Evolutionary conservation across 306 rosid genomes (phyloP).

Genomic region (Prunus mira): DNA sequence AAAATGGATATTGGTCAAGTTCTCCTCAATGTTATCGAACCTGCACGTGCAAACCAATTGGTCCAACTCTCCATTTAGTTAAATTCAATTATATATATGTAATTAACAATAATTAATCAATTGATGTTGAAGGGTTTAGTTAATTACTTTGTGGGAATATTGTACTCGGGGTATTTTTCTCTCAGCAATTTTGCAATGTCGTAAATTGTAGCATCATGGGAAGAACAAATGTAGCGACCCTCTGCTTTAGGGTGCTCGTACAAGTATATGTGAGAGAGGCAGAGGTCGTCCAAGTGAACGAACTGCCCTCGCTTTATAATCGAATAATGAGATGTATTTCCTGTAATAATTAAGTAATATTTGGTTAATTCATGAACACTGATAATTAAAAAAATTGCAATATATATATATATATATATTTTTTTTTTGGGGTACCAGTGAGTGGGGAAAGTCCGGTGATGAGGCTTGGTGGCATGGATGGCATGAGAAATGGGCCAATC

Average conservation of each 20-base stretch:
- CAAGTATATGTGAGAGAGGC: constrained; percentile 56
- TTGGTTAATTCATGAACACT: neutral
- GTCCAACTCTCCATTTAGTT: neutral
- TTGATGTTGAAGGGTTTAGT: neutral
- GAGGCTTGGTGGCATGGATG: constrained; percentile 73
- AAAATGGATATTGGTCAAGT: constrained; percentile 46
- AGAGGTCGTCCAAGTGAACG: constrained; percentile 70
- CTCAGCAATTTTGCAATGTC: constrained; percentile 49
- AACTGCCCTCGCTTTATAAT: constrained; percentile 64
- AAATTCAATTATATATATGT: no score
- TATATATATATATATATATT: accelerated
- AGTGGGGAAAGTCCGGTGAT: constrained; percentile 61
- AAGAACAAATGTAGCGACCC: constrained; percentile 68
- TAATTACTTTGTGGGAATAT: constrained; percentile 63
- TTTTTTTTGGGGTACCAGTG: neutral
- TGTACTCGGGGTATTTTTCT: constrained; percentile 46
- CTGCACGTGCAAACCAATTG: constrained; percentile 19
- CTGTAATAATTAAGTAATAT: constrained; percentile 13
- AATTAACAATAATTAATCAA: neutral
- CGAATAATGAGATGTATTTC: constrained; percentile 53
- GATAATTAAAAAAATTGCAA: neutral
- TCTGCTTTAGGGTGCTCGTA: constrained; percentile 57
- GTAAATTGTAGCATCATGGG: constrained; percentile 56
- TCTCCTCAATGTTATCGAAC: constrained; percentile 56
- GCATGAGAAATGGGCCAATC: constrained; percentile 58